phyloP scores from a whole-genome alignment of 2,329 filamentous ascomycete species.

The Metarhizium guizhouense region DNA sequence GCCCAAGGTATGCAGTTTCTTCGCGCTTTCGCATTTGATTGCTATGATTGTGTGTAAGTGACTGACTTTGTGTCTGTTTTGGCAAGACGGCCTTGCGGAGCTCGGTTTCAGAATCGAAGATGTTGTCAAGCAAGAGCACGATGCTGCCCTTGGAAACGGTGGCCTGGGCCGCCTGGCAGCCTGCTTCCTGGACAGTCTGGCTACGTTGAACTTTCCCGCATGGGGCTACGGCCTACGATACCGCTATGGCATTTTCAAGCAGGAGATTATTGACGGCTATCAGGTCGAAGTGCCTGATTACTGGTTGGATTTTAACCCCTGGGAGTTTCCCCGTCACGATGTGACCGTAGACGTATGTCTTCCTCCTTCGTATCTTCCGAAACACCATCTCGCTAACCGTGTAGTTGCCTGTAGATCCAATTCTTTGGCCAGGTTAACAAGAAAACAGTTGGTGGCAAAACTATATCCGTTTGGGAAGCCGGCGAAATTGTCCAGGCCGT shows the following conservation, averaged over 20 bases:
- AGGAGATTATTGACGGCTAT: constrained; percentile 96
- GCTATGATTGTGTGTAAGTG: not conserved
- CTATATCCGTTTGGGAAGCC: constrained; percentile 72
- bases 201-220: constrained; percentile 87
- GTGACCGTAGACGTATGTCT: constrained; percentile 71
- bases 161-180: constrained; percentile 90
- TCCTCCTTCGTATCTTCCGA: not conserved
- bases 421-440: constrained; percentile 86
- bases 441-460: constrained; percentile 64
- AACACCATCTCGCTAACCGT: not conserved
- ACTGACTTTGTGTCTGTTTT: constrained; percentile 6
- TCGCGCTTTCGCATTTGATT: not conserved
- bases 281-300: constrained; percentile 98
- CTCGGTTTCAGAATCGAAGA: constrained; percentile 97
- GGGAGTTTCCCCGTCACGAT: constrained; percentile 95
- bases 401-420: constrained; percentile 53
- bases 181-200: constrained; percentile 94
- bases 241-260: constrained; percentile 97
- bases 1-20: constrained; percentile 55
- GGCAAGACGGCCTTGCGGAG: constrained; percentile 72
- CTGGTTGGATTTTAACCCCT: constrained; percentile 98
- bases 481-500: constrained; percentile 88
- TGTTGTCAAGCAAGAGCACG: constrained; percentile 87
- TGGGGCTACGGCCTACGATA: constrained; percentile 97
- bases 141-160: constrained; percentile 92